A percentile compares a stretch with the other conserved stretches of the same genome.
Evolutionary conservation across 345 rosid species (phyloP).

Genomic region (Populus simonii): DNA sequence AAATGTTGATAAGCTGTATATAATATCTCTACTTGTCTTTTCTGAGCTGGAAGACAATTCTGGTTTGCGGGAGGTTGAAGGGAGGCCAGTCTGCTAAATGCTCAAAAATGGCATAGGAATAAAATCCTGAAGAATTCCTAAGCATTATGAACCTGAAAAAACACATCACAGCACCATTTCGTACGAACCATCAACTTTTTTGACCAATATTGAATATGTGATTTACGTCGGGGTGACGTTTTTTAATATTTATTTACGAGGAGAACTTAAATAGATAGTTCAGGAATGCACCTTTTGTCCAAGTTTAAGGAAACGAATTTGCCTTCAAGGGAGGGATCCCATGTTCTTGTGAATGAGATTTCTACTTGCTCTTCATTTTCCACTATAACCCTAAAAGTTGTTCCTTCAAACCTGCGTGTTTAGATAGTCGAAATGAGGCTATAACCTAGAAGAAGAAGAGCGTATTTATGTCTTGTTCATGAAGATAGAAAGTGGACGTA

Average conservation of each 20-base stretch:
- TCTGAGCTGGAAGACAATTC: conserved; percentile 73
- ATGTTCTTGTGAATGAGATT: conserved; percentile 22
- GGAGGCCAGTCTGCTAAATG: conserved; percentile 75
- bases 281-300: conserved; percentile 21
- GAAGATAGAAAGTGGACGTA: background rate
- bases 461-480: background rate
- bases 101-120: conserved; percentile 72
- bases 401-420: conserved; percentile 22
- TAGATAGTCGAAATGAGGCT: background rate
- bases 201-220: no score
- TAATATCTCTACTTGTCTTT: conserved; percentile 54
- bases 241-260: no score
- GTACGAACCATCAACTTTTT: no score
- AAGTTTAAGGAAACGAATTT: conserved; percentile 16
- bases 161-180: background rate
- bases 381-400: conserved; percentile 15
- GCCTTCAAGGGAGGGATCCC: conserved; percentile 31
- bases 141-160: conserved; percentile 67
- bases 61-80: conserved; percentile 66
- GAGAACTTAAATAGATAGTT: background rate
- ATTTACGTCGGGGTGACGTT: no score
- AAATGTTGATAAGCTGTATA: background rate
- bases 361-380: conserved; percentile 29
- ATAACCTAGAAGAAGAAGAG: background rate
- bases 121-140: conserved; percentile 71